Evolutionary conservation across 495 filamentous ascomycete genomes (phyloP), one percentile per base, ranked within the genome.

Genomic region (Letharia lupina): DNA sequence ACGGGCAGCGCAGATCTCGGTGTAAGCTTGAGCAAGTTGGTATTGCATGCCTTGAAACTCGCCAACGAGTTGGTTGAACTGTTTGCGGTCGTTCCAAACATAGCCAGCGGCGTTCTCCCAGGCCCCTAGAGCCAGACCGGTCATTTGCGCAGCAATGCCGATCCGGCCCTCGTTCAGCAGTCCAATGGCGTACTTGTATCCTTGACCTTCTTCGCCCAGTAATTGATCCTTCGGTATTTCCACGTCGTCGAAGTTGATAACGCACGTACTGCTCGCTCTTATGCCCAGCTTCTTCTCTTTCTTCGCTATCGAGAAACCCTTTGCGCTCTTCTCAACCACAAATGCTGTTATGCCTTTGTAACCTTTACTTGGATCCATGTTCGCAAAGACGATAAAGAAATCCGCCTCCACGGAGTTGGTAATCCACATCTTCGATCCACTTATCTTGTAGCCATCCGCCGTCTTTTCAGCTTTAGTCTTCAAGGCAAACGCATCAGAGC

Each of bases 271-370:
- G 79, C 89, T 93, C 4, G 94, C 94, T 63, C 82, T 86, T 78
- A 99, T 99, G 54, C 94, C 94, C 42, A 99, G 86, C 82, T 99
- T 99, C 87, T 96, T 96, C 82, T 99, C 94, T 81, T 99, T 99
- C 84, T 99, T 99, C 28, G 94, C 91, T 74, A 99, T 93, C 23
- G 83, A 86, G 82, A 99, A 98, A 7, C 94, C 94, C 64, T 88
- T 87, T 60, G 86, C 89, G 70, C 80, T 86, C 78, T 96, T 96
- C 79, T 97, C 92, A 28, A 98, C 86, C 69, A 99, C 83, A 76
- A 99, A 98, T 54, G 93, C 93, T 2, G 91, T 93, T 77, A 99
- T 99, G 48, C 94, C 94, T 75, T 91, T 91, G 81, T 99, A 96
- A 16, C 89, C 91, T 74, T 91, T 88, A 76, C 83, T 86, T 5